phyloP scores from a whole-genome alignment of 148 eudicot genomes.

The Nepenthes mirabilis region DNA sequence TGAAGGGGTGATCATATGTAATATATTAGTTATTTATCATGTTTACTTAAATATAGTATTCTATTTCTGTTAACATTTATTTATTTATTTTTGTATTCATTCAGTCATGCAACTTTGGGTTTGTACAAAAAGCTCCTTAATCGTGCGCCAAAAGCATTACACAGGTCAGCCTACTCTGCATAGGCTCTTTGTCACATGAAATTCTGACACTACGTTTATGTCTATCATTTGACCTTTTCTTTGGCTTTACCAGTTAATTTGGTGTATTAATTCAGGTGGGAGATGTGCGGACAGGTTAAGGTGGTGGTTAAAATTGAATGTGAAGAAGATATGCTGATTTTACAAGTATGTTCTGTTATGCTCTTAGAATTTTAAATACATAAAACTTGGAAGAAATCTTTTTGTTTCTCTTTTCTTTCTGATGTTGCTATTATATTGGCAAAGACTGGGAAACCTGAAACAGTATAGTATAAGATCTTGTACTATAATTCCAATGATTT shows the following conservation, averaged over 20 bases:
- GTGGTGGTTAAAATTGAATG: constrained; percentile 93
- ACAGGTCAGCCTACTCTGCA: constrained; percentile 33
- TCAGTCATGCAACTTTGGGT: constrained; percentile 95
- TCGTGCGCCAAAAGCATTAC: constrained; percentile 85
- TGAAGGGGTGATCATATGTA: no score
- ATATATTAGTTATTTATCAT: no score
- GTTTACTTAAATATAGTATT: not conserved
- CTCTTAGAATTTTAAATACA: not conserved
- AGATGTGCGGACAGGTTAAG: constrained; percentile 98
- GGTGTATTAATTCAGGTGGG: constrained; percentile 57
- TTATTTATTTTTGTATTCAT: not conserved
- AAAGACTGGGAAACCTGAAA: no score
- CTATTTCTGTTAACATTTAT: not conserved
- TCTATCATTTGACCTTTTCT: constrained; percentile 4
- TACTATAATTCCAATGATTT: no score
- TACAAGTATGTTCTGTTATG: constrained; percentile 43
- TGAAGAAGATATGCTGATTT: constrained; percentile 77
- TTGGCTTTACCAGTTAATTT: not conserved
- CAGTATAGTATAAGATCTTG: no score
- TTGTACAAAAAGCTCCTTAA: constrained; percentile 78
- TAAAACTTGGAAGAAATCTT: not conserved
- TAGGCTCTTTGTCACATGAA: not conserved
- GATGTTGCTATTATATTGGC: no score
- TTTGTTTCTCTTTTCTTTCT: not conserved
- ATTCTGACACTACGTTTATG: not conserved